These are phyloP conservation scores for Withania somnifera DNA, from an alignment of 305 asterid species.

Conservation along the genomic window DNA sequence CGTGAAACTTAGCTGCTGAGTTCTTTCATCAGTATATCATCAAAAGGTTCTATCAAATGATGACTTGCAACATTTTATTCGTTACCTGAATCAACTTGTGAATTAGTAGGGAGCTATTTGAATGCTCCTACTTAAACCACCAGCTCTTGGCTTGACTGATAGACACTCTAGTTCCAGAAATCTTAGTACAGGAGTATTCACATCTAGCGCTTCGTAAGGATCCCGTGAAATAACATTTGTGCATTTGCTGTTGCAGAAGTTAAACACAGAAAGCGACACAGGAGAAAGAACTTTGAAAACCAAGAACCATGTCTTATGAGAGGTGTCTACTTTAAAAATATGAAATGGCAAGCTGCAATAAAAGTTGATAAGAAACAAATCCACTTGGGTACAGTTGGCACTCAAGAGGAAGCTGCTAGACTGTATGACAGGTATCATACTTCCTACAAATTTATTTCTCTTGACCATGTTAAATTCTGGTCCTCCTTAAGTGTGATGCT, in stretches of 20 bases:
- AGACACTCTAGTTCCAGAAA: background rate
- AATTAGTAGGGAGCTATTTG: background rate
- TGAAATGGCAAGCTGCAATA: constrained; percentile 99
- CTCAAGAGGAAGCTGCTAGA: constrained; percentile 95
- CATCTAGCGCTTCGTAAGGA: background rate
- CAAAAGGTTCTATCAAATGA: background rate
- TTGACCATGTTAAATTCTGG: background rate
- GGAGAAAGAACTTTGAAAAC: constrained; percentile 80
- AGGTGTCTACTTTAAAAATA: constrained; percentile 88
- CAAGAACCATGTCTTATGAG: constrained; percentile 75
- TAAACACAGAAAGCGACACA: constrained; percentile 75
- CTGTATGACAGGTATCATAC: constrained; percentile 67
- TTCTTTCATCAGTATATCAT: background rate
- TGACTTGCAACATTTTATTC: background rate
- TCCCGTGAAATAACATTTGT: background rate
- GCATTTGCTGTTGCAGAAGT: constrained; percentile 35
- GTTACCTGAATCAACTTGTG: background rate
- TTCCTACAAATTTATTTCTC: background rate
- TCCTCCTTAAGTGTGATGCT: background rate
- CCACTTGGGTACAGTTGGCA: constrained; percentile 92
- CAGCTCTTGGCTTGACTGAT: too few species aligned
- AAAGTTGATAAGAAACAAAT: constrained; percentile 97
- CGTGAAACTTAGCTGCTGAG: background rate
- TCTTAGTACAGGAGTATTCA: background rate
- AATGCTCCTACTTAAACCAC: background rate